Base-by-base conservation (phyloP, 2,329 filamentous ascomycete genomes). In the Tolypocladium pustulatum region DNA sequence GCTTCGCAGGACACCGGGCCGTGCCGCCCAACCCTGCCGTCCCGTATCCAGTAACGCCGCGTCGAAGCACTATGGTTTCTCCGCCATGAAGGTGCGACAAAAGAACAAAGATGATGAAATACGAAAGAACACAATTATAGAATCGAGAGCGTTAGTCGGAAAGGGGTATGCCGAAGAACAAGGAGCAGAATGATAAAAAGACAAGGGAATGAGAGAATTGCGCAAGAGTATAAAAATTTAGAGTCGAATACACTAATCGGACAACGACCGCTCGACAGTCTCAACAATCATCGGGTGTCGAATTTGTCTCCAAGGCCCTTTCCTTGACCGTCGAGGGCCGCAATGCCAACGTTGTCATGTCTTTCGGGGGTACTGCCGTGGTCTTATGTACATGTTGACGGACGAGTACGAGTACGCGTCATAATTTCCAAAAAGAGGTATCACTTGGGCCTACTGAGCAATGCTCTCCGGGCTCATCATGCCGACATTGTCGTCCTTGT, bases 381-480 rank as follows among this genome's bases (percentile, higher is more conserved):
- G 4, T 37, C 25, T 25, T 34, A 57, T 56, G 55, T 56, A 58
- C 54, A 55, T 52, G 56, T n/a, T 36, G 34, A 40, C 43, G 20
- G 15, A 53, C 6, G 17, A 13, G 22, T 9, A 46, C 15, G 25
- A 38, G 36, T 27, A n/a, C n/a, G n/a, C 22, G 30, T 20, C n/a
- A n/a, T 17, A 12, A 32, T 10, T 30, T 25, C 10, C 20, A 34
- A 15, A 15, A 10, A 9, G 8, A 51, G 27, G 22, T 4, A 17
- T 30, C 30, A 17, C 17, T 22, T 38, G 10, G n/a, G 40, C 7
- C 64, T 71, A 75, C 68, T 76, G 72, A 59, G 81, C 81, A 64
- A 90, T 84, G 71, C 89, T 91, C 74, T 93, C 86, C 4, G 90
- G 90, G 69, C 89, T 94, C 79, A 93, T 91, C 84, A 93, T 91